Base-by-base conservation (phyloP, 345 rosid species). In the Populus pruinosa region DNA sequence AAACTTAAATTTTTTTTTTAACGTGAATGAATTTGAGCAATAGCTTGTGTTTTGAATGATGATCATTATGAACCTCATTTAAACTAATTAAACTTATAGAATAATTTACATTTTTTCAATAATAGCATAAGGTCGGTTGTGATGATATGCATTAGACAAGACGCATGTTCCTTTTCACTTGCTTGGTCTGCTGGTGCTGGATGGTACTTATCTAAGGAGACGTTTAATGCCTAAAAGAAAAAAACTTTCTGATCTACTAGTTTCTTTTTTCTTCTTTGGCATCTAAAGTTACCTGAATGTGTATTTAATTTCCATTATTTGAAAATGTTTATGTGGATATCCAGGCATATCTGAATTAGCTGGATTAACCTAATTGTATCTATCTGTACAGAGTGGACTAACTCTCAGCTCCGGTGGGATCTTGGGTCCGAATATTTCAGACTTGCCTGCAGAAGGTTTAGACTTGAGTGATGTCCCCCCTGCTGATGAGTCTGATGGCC, bases 401-500 rank as follows among this genome's bases (percentile, higher is more conserved):
- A 91, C 89, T 13, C 88, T 96, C 65, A 93, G 90, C 80, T 83
- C 97, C 0, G 98, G 91, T 36, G 99, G 96, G 67, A 89, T 91
- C 21, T 75, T 93, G 85, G 97, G 98, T 74, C 91, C 92, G 0
- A 82, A 89, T 29, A 77, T 85, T 25, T 85, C 97, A 23, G 95
- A 92, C 67, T 79, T 92, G 73, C 98, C 96, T 0, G 95, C 85
- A 8, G 98, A 93, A 66, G 97, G 94, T 23, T 86, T 96, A 35
- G 93, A 93, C 80, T 88, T 92, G 73, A 87, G 90, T 41, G 89
- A 82, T 13, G 77, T 88, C 79, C 88, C 88, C 2, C 14, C 80
- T 1, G 92, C 88, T 0, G 83, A 62, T 7, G 87, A 82, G 2
- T 68, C 53, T 81, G 61, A 79, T 49, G 44, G 13, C 13, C 44